These are phyloP conservation scores for Dendrobium huoshanense DNA, from an alignment of 106 monocot species.

Conservation along the genomic window DNA sequence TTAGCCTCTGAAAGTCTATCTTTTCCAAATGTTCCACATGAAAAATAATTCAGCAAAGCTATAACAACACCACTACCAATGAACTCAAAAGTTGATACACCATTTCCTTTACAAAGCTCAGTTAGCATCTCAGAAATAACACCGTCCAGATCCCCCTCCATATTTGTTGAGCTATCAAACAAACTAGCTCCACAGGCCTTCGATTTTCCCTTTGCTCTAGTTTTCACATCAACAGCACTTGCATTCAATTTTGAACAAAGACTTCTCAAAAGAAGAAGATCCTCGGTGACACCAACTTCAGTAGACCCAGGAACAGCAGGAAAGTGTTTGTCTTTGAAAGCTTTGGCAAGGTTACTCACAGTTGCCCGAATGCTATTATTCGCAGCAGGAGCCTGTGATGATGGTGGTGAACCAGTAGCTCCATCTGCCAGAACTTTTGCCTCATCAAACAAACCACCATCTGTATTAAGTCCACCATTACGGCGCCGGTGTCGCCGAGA, in stretches of 20 bases:
- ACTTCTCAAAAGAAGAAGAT: slow-evolving; percentile 71
- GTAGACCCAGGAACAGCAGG: slow-evolving; percentile 27
- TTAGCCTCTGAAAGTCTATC: slow-evolving; percentile 54
- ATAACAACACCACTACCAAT: slow-evolving; percentile 92
- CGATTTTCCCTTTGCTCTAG: slow-evolving; percentile 74
- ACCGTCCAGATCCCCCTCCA: slow-evolving; percentile 50
- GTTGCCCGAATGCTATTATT: slow-evolving; percentile 61
- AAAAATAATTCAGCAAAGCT: slow-evolving; percentile 81
- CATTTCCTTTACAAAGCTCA: slow-evolving; percentile 77
- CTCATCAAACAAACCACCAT: slow-evolving; percentile 48
- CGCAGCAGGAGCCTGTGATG: slow-evolving; percentile 35
- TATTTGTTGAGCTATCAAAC: slow-evolving; percentile 47
- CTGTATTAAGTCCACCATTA: slow-evolving; percentile 26
- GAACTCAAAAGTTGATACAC: slow-evolving; percentile 98
- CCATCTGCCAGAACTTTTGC: slow-evolving; percentile 36
- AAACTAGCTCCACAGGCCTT: slow-evolving; percentile 37
- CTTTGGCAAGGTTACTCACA: slow-evolving; percentile 71
- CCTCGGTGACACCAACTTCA: slow-evolving; percentile 77
- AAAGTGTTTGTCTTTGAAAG: slow-evolving; percentile 86
- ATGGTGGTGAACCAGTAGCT: slow-evolving; percentile 25
- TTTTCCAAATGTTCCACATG: slow-evolving; percentile 81
- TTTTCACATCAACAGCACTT: slow-evolving; percentile 40
- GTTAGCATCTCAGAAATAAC: slow-evolving; percentile 55
- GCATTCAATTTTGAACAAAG: slow-evolving; percentile 71
- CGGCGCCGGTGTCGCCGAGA: slow-evolving; percentile 75